Evolutionary conservation across 1,284 basidiomycete genomes (phyloP).

Genomic region (Cryptococcus sp.): DNA sequence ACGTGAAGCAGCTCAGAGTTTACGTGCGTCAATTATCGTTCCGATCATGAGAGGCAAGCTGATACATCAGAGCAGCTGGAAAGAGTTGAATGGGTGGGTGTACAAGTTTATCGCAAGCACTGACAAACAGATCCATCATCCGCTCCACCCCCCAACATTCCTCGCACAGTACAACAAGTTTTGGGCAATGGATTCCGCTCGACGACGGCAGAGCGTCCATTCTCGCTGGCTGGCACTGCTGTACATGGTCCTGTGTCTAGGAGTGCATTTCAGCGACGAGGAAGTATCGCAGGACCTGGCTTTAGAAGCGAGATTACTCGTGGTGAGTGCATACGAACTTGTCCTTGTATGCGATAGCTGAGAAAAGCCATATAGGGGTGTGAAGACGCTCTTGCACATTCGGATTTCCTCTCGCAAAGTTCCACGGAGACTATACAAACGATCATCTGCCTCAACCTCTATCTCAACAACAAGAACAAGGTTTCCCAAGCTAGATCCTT

Average conservation of each 20-base stretch:
- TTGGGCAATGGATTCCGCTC: slow-evolving; percentile 11
- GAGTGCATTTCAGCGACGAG: slow-evolving; percentile 21
- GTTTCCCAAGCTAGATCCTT: slow-evolving; percentile 46
- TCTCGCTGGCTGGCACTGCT: slow-evolving; percentile 21
- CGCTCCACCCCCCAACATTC: slow-evolving; percentile 21
- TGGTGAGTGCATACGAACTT: slow-evolving; percentile 6
- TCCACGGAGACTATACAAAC: slow-evolving; percentile 23
- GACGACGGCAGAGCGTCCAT: slow-evolving; percentile 14
- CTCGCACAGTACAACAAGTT: slow-evolving; percentile 24
- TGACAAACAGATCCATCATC: slow-evolving; percentile 20
- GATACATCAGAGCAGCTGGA: slow-evolving; percentile 14
- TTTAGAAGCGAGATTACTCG: slow-evolving; percentile 10
- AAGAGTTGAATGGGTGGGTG: slow-evolving; percentile 25
- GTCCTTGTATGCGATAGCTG: not conserved
- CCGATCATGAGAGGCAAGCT: not conserved
- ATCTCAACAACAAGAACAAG: slow-evolving; percentile 45
- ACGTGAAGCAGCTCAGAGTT: slow-evolving; percentile 8
- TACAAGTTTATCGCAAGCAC: not conserved
- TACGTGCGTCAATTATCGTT: slow-evolving; percentile 13
- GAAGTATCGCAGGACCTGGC: slow-evolving; percentile 9
- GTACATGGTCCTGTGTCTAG: slow-evolving; percentile 19
- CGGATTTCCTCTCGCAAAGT: slow-evolving; percentile 16
- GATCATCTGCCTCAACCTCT: slow-evolving; percentile 23
- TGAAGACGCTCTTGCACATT: slow-evolving; percentile 17
- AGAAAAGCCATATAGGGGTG: slow-evolving; percentile 8